phyloP scores from a whole-genome alignment of 2,329 filamentous ascomycete genomes.

The Aspergillus ruber region DNA sequence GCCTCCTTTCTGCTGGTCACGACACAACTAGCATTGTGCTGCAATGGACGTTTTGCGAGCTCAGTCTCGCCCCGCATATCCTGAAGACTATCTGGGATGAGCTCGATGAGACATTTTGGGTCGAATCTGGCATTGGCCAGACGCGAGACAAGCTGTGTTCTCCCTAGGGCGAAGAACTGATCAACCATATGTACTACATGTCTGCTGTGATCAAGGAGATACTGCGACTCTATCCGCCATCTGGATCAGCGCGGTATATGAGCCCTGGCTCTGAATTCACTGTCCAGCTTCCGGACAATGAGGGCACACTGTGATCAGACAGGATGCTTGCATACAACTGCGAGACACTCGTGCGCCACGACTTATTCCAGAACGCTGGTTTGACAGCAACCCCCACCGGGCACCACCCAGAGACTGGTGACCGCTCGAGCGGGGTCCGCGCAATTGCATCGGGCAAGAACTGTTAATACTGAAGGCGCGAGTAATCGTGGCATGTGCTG shows the following conservation, averaged over 20 bases:
- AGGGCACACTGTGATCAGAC: slow-evolving; percentile 4
- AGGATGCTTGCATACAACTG: slow-evolving; percentile 9
- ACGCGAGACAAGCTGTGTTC: slow-evolving; percentile 21
- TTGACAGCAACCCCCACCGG: slow-evolving; percentile 20
- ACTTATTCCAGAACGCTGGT: slow-evolving; percentile 33
- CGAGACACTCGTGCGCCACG: slow-evolving; percentile 11
- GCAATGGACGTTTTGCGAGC: slow-evolving; percentile 17
- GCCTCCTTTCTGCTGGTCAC: slow-evolving; percentile 24
- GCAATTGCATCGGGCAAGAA: slow-evolving; percentile 47
- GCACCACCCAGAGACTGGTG: slow-evolving; percentile 39
- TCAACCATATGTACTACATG: slow-evolving; percentile 45
- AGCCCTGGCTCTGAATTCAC: slow-evolving; percentile 5
- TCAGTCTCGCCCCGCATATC: slow-evolving; percentile 14
- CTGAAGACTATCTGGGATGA: slow-evolving; percentile 41
- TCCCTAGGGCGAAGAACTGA: slow-evolving; percentile 36
- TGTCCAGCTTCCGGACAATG: slow-evolving; percentile 5
- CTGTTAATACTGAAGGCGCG: slow-evolving; percentile 41
- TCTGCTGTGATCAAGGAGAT: slow-evolving; percentile 50
- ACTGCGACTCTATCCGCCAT: slow-evolving; percentile 47
- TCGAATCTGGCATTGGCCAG: slow-evolving; percentile 31
- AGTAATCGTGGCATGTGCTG: slow-evolving; percentile 11
- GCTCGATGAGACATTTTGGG: slow-evolving; percentile 48
- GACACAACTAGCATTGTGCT: slow-evolving; percentile 15
- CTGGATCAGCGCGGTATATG: slow-evolving; percentile 8
- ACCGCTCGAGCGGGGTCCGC: slow-evolving; percentile 43